Base-by-base conservation (phyloP, 148 eudicot species). In the Arctostaphylos glauca region DNA sequence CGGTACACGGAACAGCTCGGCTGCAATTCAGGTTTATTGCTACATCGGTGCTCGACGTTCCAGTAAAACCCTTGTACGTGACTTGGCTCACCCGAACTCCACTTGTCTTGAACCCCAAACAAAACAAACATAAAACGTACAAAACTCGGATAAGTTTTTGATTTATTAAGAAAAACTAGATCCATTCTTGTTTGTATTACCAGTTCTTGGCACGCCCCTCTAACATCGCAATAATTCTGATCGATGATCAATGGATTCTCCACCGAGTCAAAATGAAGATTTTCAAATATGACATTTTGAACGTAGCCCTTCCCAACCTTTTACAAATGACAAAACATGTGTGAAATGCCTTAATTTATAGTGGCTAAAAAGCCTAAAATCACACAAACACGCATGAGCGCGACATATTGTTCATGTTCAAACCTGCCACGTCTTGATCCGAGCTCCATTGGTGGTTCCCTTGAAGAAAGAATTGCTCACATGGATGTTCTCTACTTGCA, bases 401-500 rank as follows among this genome's bases (percentile, higher is more conserved):
- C n/a, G n/a, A n/a, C 38, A 31, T 31, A 31, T 31, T 1, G 38
- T 31, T 31, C 38, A 31, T 23, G 12, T 56, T 58, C 23, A 60
- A 83, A 89, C 93, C 90, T 85, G 90, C 92, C 92, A 92, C 66
- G 95, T 91, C 84, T 92, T 92, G 52, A 92, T 92, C 15, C 95
- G 86, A 85, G 92, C 95, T 62, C 95, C 95, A 82, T 91, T 92
- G 44, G 95, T 86, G 10, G 95, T 92, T 21, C 88, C 91, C 74
- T 82, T 87, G 74, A 92, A 83, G 81, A 83, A 46, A 8, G 85
- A 88, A 82, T 91, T 82, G 64, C 72, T 81, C 4, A 92, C 89
- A 48, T 59, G 81, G 80, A 92, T 87, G 84, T 90, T 84, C 53
- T 81, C 82, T n/a, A 92, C 95, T 84, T 83, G 78, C 38, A 84